Conservation (phyloP, 345 rosid species). For the Gossypium turneri region DNA sequence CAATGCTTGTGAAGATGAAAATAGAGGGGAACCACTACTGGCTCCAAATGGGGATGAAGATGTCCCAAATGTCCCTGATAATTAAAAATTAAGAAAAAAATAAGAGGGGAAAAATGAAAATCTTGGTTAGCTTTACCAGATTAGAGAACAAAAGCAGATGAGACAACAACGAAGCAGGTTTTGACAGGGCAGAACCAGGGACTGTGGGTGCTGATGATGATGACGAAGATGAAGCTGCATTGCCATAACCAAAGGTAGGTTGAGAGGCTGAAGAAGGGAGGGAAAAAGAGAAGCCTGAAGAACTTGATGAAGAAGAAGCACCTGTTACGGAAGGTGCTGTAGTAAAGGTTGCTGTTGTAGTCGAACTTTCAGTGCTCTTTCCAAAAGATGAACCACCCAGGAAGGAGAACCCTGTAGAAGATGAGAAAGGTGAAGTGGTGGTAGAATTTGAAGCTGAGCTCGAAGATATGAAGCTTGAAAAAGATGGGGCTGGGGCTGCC, state of each 20-base stretch:
- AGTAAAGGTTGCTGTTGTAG: constrained; percentile 24
- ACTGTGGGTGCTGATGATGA: constrained; percentile 26
- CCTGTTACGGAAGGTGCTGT: constrained; percentile 20
- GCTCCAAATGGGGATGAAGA: constrained; percentile 30
- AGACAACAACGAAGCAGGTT: background rate
- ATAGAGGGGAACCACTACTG: constrained; percentile 1
- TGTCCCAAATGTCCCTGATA: constrained; percentile 23
- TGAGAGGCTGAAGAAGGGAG: constrained; percentile 47
- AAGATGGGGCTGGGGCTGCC: constrained; percentile 20
- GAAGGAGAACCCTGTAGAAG: constrained; percentile 45
- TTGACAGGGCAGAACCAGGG: background rate
- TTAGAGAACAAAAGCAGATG: constrained; percentile 1
- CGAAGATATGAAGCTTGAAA: constrained; percentile 20
- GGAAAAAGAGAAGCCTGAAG: constrained; percentile 44
- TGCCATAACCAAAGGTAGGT: constrained; percentile 36
- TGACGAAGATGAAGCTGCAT: constrained; percentile 34
- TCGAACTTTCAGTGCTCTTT: constrained; percentile 28
- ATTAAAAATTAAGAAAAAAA: background rate
- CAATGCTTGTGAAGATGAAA: constrained; percentile 6
- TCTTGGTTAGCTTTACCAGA: background rate
- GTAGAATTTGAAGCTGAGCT: constrained; percentile 22
- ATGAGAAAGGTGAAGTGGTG: constrained; percentile 33
- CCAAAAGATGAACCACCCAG: constrained; percentile 12
- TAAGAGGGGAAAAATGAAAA: background rate
- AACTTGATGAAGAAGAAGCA: constrained; percentile 25